phyloP scores from a whole-genome alignment of 495 filamentous ascomycete genomes.

The Daldinia vernicosa region DNA sequence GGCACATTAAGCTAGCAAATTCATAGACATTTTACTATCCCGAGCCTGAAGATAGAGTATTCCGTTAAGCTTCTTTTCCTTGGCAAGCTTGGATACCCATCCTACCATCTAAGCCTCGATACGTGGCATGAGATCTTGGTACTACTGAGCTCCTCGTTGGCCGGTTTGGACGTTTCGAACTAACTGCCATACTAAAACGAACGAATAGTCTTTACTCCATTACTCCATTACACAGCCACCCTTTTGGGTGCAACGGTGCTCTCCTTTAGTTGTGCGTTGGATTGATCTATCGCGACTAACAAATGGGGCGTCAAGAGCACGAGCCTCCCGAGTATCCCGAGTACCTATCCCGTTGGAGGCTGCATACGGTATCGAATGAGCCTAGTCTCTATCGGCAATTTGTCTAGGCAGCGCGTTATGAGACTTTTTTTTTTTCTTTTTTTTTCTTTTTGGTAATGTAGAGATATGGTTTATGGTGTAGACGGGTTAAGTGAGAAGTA shows the following conservation, averaged over 20 bases:
- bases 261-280: neutral
- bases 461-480: neutral
- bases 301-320: neutral
- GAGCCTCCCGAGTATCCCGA: neutral
- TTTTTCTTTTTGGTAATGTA: neutral
- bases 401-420: neutral
- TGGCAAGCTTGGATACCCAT: neutral
- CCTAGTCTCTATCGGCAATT: neutral
- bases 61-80: neutral
- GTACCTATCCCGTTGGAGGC: neutral
- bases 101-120: neutral
- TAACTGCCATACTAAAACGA: neutral
- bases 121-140: neutral
- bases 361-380: neutral
- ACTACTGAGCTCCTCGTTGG: neutral
- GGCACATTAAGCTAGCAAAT: neutral
- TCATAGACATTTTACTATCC: neutral
- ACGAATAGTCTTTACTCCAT: neutral
- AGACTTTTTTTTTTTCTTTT: neutral
- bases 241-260: neutral
- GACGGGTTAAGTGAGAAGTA: neutral
- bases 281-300: neutral
- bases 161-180: neutral
- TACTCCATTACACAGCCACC: neutral
- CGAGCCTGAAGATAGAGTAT: neutral